A percentile compares a stretch with the other conserved stretches of the same genome.
These are phyloP conservation scores for Fraxinus angustifolia DNA, from an alignment of 305 asterid genomes.

Conservation along the genomic window DNA sequence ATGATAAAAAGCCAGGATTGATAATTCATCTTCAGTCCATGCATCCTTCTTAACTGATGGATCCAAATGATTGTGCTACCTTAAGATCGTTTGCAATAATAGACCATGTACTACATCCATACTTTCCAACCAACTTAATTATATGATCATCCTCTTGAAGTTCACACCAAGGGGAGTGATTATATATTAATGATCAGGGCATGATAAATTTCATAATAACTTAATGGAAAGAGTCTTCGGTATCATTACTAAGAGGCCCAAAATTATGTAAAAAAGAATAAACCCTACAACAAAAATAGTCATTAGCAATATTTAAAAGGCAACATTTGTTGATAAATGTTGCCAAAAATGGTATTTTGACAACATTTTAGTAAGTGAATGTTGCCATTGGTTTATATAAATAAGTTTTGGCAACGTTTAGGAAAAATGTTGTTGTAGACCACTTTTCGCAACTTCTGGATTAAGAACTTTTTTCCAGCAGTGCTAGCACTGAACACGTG, in stretches of 20 bases:
- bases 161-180: slow-evolving; percentile 4
- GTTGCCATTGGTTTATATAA: too few species aligned
- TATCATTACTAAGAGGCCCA: slow-evolving; percentile 10
- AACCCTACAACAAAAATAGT: too few species aligned
- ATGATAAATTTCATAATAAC: background rate
- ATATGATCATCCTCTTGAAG: slow-evolving; percentile 28
- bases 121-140: slow-evolving; percentile 49
- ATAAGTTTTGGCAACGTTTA: too few species aligned
- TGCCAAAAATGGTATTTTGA: too few species aligned
- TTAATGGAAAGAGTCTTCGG: background rate
- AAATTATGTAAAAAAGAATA: background rate
- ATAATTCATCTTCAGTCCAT: too few species aligned
- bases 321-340: too few species aligned
- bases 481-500: slow-evolving; percentile 79
- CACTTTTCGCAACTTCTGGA: slow-evolving; percentile 56
- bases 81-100: slow-evolving; percentile 35
- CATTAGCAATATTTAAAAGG: too few species aligned
- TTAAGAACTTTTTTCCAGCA: slow-evolving; percentile 84
- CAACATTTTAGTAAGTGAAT: too few species aligned
- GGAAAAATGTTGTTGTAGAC: too few species aligned
- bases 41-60: too few species aligned
- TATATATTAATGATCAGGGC: background rate
- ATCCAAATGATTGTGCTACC: too few species aligned
- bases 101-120: slow-evolving; percentile 69
- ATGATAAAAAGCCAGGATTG: too few species aligned